phyloP scores from a whole-genome alignment of 2,329 filamentous ascomycete species.

The Magnaporthales sp. region DNA sequence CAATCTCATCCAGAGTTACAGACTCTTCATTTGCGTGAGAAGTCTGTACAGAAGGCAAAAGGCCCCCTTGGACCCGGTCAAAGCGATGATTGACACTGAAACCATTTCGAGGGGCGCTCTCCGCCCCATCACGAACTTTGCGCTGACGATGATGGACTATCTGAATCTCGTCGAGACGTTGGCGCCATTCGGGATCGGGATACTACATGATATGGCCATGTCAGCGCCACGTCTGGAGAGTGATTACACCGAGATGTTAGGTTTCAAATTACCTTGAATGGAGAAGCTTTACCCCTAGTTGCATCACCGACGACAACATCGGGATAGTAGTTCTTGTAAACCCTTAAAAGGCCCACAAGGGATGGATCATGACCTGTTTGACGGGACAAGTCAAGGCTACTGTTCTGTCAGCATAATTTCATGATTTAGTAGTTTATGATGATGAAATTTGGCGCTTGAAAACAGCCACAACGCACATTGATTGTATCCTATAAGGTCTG shows the following conservation, averaged over 20 bases:
- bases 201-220: constrained; percentile 34
- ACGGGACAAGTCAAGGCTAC: constrained; percentile 46
- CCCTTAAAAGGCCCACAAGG: constrained; percentile 63
- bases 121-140: constrained; percentile 33
- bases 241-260: not conserved
- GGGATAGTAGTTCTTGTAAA: constrained; percentile 89
- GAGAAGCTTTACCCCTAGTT: constrained; percentile 49
- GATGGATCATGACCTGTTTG: constrained; percentile 64
- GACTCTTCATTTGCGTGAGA: constrained; percentile 61
- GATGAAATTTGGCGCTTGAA: not conserved
- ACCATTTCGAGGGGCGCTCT: constrained; percentile 33
- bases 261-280: constrained; percentile 44
- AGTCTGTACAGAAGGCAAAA: constrained; percentile 62
- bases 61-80: constrained; percentile 17
- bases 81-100: constrained; percentile 57
- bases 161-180: constrained; percentile 59
- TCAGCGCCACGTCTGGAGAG: not conserved
- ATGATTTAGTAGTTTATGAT: not conserved
- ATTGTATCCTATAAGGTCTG: constrained; percentile 73
- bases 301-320: constrained; percentile 74
- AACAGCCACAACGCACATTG: constrained; percentile 40
- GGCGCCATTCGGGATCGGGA: constrained; percentile 68
- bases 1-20: constrained; percentile 68
- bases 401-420: constrained; percentile 8
- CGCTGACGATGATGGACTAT: constrained; percentile 33